These are phyloP conservation scores for Xylaria sp. DNA, from an alignment of 2,329 filamentous ascomycete genomes.

Conservation along the genomic window DNA sequence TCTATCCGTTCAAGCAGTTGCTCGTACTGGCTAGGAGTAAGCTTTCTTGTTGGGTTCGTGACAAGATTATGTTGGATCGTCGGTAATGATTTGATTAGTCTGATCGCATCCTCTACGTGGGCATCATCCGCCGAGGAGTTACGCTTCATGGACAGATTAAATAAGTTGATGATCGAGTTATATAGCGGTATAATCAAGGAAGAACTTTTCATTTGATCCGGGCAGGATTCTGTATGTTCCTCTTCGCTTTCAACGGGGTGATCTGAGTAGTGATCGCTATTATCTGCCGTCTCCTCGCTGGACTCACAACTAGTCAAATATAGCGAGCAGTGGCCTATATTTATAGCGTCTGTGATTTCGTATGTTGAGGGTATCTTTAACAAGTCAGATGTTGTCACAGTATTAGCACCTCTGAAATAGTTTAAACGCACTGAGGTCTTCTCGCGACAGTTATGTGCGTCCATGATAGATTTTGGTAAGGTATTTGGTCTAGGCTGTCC, in stretches of 20 bases:
- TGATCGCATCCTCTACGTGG: constrained; percentile 20
- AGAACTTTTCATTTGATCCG: not conserved
- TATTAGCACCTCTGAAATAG: not conserved
- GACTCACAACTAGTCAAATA: not conserved
- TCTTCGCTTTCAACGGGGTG: constrained; percentile 12
- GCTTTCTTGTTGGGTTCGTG: constrained; percentile 12
- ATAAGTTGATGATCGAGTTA: constrained; percentile 1
- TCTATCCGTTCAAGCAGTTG: constrained; percentile 11
- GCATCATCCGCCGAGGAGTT: constrained; percentile 20
- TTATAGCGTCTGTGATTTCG: constrained; percentile 1
- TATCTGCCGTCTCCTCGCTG: not conserved
- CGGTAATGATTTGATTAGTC: constrained; percentile 19
- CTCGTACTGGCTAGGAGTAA: constrained; percentile 18
- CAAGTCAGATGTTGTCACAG: not conserved
- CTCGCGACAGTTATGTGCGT: constrained; percentile 1
- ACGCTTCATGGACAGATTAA: constrained; percentile 5
- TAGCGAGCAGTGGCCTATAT: not conserved
- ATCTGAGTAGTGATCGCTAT: not conserved
- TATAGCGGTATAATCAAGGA: not conserved
- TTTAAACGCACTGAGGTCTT: not conserved
- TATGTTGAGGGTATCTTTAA: not conserved
- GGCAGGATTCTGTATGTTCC: not conserved
- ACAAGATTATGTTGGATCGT: constrained; percentile 13
- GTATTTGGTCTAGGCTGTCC: not conserved
- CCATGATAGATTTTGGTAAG: constrained; percentile 6